phyloP scores from a whole-genome alignment of 2,329 filamentous ascomycete genomes.

The Nigrograna mackinnonii region DNA sequence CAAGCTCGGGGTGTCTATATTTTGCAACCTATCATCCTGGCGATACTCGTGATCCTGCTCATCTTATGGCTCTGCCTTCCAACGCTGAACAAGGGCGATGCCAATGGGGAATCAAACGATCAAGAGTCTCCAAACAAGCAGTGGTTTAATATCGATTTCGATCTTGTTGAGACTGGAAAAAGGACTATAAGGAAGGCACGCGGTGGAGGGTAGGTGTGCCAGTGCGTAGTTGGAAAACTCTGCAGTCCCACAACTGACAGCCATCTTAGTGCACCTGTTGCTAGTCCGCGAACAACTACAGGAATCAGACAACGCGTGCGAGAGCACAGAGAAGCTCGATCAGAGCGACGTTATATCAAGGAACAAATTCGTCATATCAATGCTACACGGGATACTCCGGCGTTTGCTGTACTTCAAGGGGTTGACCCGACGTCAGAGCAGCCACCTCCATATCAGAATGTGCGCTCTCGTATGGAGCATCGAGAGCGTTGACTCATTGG shows the following conservation, averaged over 20 bases:
- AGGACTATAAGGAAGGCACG: constrained; percentile 1
- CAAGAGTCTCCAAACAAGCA: neutral
- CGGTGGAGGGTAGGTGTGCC: neutral
- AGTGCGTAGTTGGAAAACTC: too few species aligned
- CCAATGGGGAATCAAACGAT: neutral
- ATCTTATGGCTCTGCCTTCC: constrained; percentile 56
- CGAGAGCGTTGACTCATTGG: too few species aligned
- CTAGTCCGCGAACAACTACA: neutral
- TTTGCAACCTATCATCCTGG: constrained; percentile 63
- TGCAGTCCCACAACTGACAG: too few species aligned
- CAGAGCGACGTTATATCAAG: neutral
- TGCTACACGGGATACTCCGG: neutral
- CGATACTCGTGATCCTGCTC: constrained; percentile 55
- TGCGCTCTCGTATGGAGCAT: too few species aligned
- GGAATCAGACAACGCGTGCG: neutral
- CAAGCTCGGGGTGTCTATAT: constrained; percentile 63
- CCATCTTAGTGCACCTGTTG: neutral
- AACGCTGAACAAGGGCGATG: neutral
- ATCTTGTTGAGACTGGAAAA: neutral
- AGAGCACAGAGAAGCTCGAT: neutral
- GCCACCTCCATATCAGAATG: neutral
- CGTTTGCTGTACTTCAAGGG: constrained; percentile 1
- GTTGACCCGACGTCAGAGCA: neutral
- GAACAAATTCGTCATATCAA: neutral
- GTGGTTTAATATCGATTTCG: constrained; percentile 1